Conservation (phyloP, 2,329 filamentous ascomycete species). For the Teratosphaeria nubilosa region DNA sequence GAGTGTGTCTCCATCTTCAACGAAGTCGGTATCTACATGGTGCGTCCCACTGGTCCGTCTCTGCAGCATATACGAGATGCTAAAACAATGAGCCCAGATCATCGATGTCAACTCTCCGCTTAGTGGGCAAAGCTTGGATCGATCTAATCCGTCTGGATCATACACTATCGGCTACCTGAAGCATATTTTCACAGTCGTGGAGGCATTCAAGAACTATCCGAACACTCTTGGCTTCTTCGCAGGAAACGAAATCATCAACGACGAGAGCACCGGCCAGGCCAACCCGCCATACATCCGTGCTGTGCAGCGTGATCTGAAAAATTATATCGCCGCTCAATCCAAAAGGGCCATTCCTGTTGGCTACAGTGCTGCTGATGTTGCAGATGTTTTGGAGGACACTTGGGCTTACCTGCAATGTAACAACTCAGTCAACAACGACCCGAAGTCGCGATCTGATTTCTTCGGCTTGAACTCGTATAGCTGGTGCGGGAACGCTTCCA, state of each 20-base stretch:
- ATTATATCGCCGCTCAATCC: conserved; percentile 53
- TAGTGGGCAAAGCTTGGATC: conserved; percentile 46
- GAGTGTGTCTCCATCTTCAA: conserved; percentile 56
- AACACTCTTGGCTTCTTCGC: conserved; percentile 58
- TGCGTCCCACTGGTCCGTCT: conserved; percentile 17
- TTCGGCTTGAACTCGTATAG: conserved; percentile 71
- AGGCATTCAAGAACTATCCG: conserved; percentile 56
- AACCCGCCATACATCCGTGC: conserved; percentile 52
- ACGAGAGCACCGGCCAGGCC: conserved; percentile 39
- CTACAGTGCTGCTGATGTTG: conserved; percentile 66
- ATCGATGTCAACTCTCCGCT: conserved; percentile 56
- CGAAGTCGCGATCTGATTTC: conserved; percentile 58
- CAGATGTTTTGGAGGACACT: conserved; percentile 60
- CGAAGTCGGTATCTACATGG: conserved; percentile 55
- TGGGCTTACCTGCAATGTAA: conserved; percentile 68
- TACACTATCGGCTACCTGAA: conserved; percentile 48
- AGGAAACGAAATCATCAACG: conserved; percentile 60
- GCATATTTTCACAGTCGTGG: conserved; percentile 53
- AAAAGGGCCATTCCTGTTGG: conserved; percentile 53
- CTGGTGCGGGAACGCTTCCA: conserved; percentile 58
- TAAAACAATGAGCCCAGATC: background rate
- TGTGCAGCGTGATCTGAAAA: conserved; percentile 57
- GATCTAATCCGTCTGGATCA: conserved; percentile 42
- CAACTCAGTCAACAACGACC: conserved; percentile 39
- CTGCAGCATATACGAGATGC: background rate